A percentile compares a stretch with the other conserved stretches of the same genome.
These are phyloP conservation scores for Pichia sp. DNA, from an alignment of 1,139 yeast genomes.

Conservation along the genomic window DNA sequence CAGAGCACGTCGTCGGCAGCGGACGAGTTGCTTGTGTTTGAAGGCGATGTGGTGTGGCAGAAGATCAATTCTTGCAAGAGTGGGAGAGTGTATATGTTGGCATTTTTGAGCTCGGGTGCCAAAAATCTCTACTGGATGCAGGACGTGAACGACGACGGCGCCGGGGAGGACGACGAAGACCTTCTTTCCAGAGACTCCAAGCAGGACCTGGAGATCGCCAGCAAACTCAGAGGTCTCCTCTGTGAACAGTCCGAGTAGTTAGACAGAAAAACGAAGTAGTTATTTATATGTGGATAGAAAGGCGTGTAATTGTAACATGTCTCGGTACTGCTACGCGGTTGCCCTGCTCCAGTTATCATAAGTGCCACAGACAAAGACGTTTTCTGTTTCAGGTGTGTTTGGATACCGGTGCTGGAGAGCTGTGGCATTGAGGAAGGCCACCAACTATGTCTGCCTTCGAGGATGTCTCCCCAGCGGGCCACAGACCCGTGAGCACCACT, in stretches of 20 bases:
- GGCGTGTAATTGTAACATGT: background rate
- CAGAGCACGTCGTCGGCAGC: constrained; percentile 42
- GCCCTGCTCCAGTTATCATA: background rate
- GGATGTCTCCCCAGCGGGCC: background rate
- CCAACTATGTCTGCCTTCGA: background rate
- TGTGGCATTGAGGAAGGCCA: background rate
- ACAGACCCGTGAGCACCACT: background rate
- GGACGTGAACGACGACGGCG: constrained; percentile 51
- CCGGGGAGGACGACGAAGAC: constrained; percentile 38
- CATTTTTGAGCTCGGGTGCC: constrained; percentile 79
- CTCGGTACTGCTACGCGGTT: background rate
- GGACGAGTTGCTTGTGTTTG: constrained; percentile 76
- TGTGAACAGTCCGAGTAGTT: constrained; percentile 4
- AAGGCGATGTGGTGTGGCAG: constrained; percentile 88
- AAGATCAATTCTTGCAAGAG: constrained; percentile 69
- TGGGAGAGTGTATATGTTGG: constrained; percentile 82
- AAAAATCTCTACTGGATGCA: constrained; percentile 90
- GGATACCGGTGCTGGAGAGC: background rate
- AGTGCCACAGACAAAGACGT: too few species aligned
- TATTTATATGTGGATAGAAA: background rate
- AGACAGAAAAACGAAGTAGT: background rate
- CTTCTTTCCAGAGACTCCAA: constrained; percentile 6
- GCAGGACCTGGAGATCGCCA: constrained; percentile 14
- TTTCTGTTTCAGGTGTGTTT: background rate
- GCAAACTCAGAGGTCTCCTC: constrained; percentile 5